Percentiles rank a stretch among this genome's conserved stretches.
Conservation (phyloP, 306 rosid genomes). For the Gillenia trifoliata region DNA sequence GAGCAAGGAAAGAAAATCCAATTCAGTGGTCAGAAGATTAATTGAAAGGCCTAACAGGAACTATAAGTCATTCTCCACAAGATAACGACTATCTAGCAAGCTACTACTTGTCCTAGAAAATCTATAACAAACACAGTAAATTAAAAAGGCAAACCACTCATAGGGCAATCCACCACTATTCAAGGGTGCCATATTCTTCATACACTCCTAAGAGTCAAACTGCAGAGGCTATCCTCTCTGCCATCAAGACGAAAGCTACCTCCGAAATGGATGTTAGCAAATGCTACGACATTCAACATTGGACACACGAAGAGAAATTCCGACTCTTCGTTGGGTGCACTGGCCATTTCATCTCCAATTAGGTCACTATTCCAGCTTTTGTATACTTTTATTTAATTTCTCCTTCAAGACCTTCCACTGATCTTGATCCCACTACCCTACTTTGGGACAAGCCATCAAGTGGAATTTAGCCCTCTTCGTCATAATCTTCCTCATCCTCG, state of each 20-base stretch:
- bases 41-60: neutral
- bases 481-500: slow-evolving; percentile 93
- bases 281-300: slow-evolving; percentile 16
- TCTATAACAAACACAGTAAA: neutral
- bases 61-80: slow-evolving; percentile 30
- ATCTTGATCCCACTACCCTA: slow-evolving; percentile 15
- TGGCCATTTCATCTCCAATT: slow-evolving; percentile 21
- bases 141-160: neutral
- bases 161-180: slow-evolving; percentile 11
- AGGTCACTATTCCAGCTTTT: slow-evolving; percentile 13
- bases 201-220: slow-evolving; percentile 25
- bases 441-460: neutral
- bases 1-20: neutral
- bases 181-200: slow-evolving; percentile 16
- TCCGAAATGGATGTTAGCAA: slow-evolving; percentile 20
- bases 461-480: slow-evolving; percentile 59
- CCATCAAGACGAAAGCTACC: slow-evolving; percentile 16
- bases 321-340: slow-evolving; percentile 2
- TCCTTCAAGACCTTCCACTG: slow-evolving; percentile 32
- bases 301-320: neutral
- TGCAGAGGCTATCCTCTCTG: slow-evolving; percentile 9
- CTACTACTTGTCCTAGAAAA: neutral
- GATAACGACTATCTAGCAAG: neutral
- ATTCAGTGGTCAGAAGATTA: neutral
- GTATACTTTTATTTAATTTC: slow-evolving; percentile 38